A percentile compares a stretch with the other conserved stretches of the same genome.
These are phyloP conservation scores for Cladophialophora immunda DNA, from an alignment of 2,329 filamentous ascomycete genomes.

Conservation along the genomic window DNA sequence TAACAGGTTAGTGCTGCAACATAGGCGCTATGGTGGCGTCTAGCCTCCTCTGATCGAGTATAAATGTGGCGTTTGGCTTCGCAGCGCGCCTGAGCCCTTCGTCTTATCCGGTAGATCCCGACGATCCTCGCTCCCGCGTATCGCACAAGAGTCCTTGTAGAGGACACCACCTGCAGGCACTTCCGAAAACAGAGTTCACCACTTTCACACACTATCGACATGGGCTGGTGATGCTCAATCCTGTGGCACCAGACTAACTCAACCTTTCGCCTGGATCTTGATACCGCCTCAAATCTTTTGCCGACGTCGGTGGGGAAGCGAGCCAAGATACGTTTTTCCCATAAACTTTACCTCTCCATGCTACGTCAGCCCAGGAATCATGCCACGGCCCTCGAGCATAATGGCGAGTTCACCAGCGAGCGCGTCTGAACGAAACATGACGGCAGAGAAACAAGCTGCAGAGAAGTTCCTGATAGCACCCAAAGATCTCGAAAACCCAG, in stretches of 20 bases:
- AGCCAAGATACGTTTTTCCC: background rate
- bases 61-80: constrained; percentile 7
- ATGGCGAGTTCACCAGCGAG: background rate
- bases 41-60: background rate
- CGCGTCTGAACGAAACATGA: background rate
- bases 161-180: background rate
- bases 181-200: background rate
- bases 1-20: background rate
- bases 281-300: background rate
- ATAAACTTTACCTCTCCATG: background rate
- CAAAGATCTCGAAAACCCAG: background rate
- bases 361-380: background rate
- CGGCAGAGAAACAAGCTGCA: background rate
- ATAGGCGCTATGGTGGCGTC: background rate
- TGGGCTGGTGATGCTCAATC: background rate
- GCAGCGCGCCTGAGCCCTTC: constrained; percentile 4
- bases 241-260: background rate
- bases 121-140: background rate
- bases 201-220: constrained; percentile 11
- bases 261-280: background rate
- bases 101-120: background rate
- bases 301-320: background rate
- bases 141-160: too few relatives aligned
- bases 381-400: background rate
- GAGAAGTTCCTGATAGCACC: background rate